A percentile compares a stretch with the other conserved stretches of the same genome.
phyloP scores from a whole-genome alignment of 139 green algal species.

The Marvania coccoides region DNA sequence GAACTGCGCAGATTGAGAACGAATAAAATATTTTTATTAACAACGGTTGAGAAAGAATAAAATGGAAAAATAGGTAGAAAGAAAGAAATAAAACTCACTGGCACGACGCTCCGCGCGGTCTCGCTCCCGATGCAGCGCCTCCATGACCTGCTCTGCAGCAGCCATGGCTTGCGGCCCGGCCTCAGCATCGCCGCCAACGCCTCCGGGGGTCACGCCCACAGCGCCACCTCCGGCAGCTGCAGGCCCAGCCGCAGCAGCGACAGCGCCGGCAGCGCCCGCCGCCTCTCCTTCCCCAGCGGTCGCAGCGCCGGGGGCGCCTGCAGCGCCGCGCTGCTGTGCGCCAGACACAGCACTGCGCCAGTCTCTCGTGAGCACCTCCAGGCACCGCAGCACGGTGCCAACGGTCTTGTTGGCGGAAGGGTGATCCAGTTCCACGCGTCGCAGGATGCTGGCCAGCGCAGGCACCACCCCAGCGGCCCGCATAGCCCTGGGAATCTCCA shows the following conservation, averaged over 20 bases:
- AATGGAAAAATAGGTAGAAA: too few relatives aligned
- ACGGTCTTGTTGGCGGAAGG: conserved; percentile 45
- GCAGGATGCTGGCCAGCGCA: conserved; percentile 49
- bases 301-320: conserved; percentile 3
- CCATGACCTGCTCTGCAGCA: conserved; percentile 14
- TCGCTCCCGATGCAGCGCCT: not conserved
- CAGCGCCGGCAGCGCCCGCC: not conserved
- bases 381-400: conserved; percentile 61
- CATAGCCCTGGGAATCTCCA: conserved; percentile 70
- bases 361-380: conserved; percentile 76
- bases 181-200: conserved; percentile 1
- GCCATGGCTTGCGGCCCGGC: conserved; percentile 30
- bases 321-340: not conserved
- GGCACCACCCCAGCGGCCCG: conserved; percentile 57
- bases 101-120: not conserved
- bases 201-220: conserved; percentile 4
- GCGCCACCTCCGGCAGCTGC: not conserved
- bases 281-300: not conserved
- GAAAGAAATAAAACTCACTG: not conserved
- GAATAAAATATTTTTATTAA: too few relatives aligned
- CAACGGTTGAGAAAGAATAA: too few relatives aligned
- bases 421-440: conserved; percentile 56
- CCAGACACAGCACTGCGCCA: not conserved
- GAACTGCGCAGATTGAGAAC: too few relatives aligned
- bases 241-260: not conserved